Base-by-base conservation (phyloP, 78 protist species). In the Dictyostelium intermedium region DNA sequence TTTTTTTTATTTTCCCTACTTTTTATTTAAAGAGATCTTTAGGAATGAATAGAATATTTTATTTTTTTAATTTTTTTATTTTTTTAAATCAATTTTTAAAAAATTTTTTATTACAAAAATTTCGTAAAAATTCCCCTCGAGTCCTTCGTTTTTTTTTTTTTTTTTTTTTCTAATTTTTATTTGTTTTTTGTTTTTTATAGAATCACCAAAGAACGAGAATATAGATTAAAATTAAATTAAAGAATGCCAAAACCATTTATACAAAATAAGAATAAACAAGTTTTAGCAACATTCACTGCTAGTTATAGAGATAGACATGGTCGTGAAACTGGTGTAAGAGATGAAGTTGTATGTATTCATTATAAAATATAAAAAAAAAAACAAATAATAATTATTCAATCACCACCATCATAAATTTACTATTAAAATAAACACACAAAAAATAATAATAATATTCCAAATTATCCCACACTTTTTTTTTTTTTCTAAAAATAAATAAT, bases 211-310 rank as follows among this genome's bases (percentile, higher is more conserved):
- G 13, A 50, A 50, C 3, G 14, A 50, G n/a, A 16, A 50, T 0
- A 60, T 20, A 60, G 23, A 73, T 18, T 6, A 11, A 18, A 73
- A 73, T 18, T 35, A 43, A 25, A 10, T 35, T 16, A 41, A 2
- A 80, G 7, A 63, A 87, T 87, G 93, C 66, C 85, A 39, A 87
- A 79, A 78, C 85, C 93, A 41, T 87, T 78, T 66, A 79, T 87
- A 78, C 30, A 56, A 77, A 72, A 30, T 39, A 76, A 87, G n/a
- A 30, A 87, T 74, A 78, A 56, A 63, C 85, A 78, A 63, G 80
- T 79, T 30, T 78, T 27, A 37, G 41, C 84, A 18, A 37, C 70
- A 5, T 76, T 35, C 32, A 23, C 69, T 78, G 50, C 25, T 5
- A 32, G 80, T 23, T 16, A 32, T 53, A 79, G 56, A 63, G 83